Evolutionary conservation across 2,329 filamentous ascomycete genomes (phyloP).

Genomic region (Colletotrichum musicola): DNA sequence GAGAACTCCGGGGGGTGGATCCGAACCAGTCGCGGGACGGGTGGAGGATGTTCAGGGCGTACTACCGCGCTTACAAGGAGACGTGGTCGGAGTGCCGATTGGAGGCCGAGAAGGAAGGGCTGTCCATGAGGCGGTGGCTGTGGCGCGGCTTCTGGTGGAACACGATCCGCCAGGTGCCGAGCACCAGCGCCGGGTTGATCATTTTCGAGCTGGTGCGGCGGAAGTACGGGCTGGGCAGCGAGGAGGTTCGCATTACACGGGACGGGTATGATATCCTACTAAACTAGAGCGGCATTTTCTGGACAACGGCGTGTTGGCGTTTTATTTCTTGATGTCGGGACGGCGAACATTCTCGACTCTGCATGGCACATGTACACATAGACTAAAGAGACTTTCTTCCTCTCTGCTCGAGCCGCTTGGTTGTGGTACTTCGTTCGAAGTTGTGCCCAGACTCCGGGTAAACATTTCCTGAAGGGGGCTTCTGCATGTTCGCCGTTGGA

Average conservation of each 20-base stretch:
- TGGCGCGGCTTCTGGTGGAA: slow-evolving; percentile 80
- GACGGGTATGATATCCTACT: slow-evolving; percentile 81
- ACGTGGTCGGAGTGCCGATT: slow-evolving; percentile 72
- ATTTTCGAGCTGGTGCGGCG: slow-evolving; percentile 82
- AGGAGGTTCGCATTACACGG: slow-evolving; percentile 73
- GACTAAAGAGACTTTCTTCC: background rate
- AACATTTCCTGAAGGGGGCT: slow-evolving; percentile 1
- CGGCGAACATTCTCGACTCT: slow-evolving; percentile 23
- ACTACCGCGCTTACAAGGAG: slow-evolving; percentile 78
- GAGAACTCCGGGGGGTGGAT: slow-evolving; percentile 47
- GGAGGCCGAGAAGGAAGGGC: slow-evolving; percentile 68
- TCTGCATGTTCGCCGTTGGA: background rate
- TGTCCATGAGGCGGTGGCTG: slow-evolving; percentile 72
- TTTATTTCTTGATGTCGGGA: background rate
- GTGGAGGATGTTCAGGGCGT: slow-evolving; percentile 71
- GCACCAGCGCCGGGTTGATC: slow-evolving; percentile 81
- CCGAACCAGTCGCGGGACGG: slow-evolving; percentile 50
- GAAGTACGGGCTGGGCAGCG: slow-evolving; percentile 75
- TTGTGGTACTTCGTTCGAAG: too few species aligned
- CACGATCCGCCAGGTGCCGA: slow-evolving; percentile 80
- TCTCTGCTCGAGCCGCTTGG: background rate
- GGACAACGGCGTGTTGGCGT: background rate
- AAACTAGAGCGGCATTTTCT: slow-evolving; percentile 46
- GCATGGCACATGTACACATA: slow-evolving; percentile 16
- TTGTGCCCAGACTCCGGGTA: slow-evolving; percentile 11